Evolutionary conservation across 495 filamentous ascomycete genomes (phyloP).

Genomic region (Xylaria telfairii): DNA sequence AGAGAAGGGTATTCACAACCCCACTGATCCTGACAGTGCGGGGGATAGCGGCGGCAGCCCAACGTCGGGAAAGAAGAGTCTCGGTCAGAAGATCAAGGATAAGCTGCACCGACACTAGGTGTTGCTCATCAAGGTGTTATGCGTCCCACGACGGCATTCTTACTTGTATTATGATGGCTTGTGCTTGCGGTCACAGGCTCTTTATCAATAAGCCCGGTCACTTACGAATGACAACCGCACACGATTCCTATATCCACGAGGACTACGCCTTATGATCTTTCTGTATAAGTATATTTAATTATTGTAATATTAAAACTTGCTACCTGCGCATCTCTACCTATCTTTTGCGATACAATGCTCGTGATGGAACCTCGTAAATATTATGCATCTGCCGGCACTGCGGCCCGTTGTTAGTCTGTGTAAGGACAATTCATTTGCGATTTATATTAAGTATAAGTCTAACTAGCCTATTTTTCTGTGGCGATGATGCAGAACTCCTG

Average conservation of each 20-base stretch:
- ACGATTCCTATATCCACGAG: neutral
- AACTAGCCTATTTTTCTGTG: neutral
- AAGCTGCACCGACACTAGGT: slow-evolving; percentile 39
- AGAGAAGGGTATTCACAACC: slow-evolving; percentile 46
- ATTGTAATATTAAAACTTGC: neutral
- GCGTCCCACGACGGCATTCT: neutral
- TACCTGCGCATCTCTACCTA: neutral
- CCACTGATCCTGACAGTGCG: slow-evolving; percentile 34
- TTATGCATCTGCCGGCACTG: neutral
- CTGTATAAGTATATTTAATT: neutral
- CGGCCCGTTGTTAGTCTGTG: no score
- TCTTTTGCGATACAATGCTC: neutral
- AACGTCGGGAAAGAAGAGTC: slow-evolving; percentile 32
- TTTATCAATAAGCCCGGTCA: neutral
- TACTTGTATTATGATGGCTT: neutral
- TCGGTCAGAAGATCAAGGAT: slow-evolving; percentile 42
- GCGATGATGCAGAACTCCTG: neutral
- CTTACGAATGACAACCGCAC: neutral
- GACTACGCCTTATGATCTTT: neutral
- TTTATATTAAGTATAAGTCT: no score
- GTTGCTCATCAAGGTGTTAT: neutral
- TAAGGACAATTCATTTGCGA: no score
- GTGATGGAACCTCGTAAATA: neutral
- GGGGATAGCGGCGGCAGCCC: slow-evolving; percentile 27
- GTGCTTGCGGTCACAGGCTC: neutral